Evolutionary conservation across 331 rosid genomes (phyloP).

Genomic region (Saraca asoca): DNA sequence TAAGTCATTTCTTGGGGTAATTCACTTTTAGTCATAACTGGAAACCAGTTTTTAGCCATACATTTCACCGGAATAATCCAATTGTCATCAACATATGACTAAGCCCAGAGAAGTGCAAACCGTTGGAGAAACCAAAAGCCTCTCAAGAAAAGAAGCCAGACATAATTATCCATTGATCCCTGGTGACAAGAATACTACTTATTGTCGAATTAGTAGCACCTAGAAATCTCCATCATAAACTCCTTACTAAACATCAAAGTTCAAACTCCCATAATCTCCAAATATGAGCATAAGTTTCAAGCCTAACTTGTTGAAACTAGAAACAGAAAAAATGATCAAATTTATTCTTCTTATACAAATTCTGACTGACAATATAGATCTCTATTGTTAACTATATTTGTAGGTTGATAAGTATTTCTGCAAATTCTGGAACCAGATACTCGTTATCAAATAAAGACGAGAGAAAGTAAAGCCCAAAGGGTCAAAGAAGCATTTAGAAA

Average conservation of each 20-base stretch:
- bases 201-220: not conserved
- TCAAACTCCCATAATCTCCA: not conserved
- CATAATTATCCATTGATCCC: not conserved
- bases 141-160: not conserved
- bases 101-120: too few species aligned
- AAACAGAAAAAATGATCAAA: not conserved
- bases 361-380: not conserved
- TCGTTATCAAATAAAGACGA: not conserved
- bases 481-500: constrained; percentile 1
- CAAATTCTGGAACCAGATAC: not conserved
- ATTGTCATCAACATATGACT: too few species aligned
- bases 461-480: not conserved
- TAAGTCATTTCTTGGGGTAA: too few species aligned
- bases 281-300: not conserved
- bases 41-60: too few species aligned
- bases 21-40: too few species aligned
- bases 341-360: not conserved
- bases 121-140: not conserved
- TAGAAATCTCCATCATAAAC: not conserved
- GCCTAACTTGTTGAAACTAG: not conserved
- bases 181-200: not conserved
- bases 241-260: not conserved
- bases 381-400: not conserved
- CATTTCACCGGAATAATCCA: too few species aligned
- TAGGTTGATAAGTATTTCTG: not conserved